These are phyloP conservation scores for Escallonia herrerae DNA, from an alignment of 129 eudicot species.

Conservation along the genomic window DNA sequence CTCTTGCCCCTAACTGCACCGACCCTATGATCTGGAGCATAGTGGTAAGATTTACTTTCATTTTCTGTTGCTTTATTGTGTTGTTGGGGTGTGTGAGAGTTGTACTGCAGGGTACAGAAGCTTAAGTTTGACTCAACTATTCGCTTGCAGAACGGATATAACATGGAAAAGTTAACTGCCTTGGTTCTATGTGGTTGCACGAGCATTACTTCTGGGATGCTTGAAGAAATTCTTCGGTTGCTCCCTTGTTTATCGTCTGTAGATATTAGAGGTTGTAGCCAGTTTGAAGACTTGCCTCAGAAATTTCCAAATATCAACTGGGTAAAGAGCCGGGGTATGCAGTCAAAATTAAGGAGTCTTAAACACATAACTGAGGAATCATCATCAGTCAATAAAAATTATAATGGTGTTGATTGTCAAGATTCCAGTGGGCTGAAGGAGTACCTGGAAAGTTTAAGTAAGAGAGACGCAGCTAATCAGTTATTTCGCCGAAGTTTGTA, in stretches of 20 bases:
- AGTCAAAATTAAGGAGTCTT: constrained; percentile 33
- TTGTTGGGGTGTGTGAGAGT: neutral
- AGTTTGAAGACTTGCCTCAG: constrained; percentile 62
- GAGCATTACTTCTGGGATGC: constrained; percentile 51
- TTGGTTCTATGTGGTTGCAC: constrained; percentile 71
- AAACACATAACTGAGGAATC: constrained; percentile 38
- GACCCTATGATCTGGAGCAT: constrained; percentile 51
- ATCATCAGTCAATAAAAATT: constrained; percentile 24
- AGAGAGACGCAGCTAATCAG: constrained; percentile 79
- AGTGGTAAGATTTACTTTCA: constrained; percentile 41
- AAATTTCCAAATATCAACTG: constrained; percentile 69
- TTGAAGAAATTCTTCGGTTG: constrained; percentile 61
- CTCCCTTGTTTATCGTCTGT: constrained; percentile 55
- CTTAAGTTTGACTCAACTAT: constrained; percentile 7
- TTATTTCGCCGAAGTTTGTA: constrained; percentile 81
- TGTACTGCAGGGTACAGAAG: neutral
- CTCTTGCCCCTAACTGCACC: constrained; percentile 49
- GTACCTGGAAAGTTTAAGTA: constrained; percentile 75
- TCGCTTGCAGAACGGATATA: constrained; percentile 70
- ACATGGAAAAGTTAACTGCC: constrained; percentile 60
- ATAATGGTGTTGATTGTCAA: constrained; percentile 27
- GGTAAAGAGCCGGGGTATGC: constrained; percentile 40
- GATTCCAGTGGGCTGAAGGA: constrained; percentile 89
- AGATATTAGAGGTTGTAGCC: constrained; percentile 90
- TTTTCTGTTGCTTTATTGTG: neutral